Conservation (phyloP, 768 basidiomycete genomes). For the Boletus speciosus region DNA sequence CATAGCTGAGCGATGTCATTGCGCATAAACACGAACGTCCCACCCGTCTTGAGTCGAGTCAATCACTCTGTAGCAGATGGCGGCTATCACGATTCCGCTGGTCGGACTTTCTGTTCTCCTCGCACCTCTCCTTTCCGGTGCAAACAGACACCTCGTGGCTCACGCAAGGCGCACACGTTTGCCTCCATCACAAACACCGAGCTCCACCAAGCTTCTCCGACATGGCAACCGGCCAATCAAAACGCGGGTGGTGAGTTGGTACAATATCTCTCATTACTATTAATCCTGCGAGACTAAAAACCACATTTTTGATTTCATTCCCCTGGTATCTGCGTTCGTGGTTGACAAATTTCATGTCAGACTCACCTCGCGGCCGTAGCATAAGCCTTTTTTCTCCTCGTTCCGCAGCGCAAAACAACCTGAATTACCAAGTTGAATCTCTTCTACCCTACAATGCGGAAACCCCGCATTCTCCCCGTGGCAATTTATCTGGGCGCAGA, state of each 20-base stretch:
- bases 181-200: conserved; percentile 31
- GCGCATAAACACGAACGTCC: conserved; percentile 30
- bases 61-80: conserved; percentile 17
- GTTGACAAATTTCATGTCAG: conserved; percentile 22
- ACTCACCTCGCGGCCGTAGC: conserved; percentile 31
- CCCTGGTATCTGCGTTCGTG: conserved; percentile 17
- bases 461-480: conserved; percentile 29
- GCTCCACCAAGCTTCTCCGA: conserved; percentile 28
- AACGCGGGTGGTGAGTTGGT: conserved; percentile 27
- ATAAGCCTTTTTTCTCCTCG: conserved; percentile 32
- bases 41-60: conserved; percentile 18
- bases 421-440: conserved; percentile 17
- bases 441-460: conserved; percentile 32
- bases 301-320: conserved; percentile 20
- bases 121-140: conserved; percentile 18
- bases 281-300: conserved; percentile 16
- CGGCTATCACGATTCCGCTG: conserved; percentile 10
- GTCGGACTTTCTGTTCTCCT: conserved; percentile 15
- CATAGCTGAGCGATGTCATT: conserved; percentile 25
- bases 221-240: conserved; percentile 25
- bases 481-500: conserved; percentile 20
- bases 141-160: conserved; percentile 27
- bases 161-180: conserved; percentile 33
- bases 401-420: conserved; percentile 22
- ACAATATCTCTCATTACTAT: conserved; percentile 13